Conservation (phyloP, 768 basidiomycete species). For the Boletales sp. region DNA sequence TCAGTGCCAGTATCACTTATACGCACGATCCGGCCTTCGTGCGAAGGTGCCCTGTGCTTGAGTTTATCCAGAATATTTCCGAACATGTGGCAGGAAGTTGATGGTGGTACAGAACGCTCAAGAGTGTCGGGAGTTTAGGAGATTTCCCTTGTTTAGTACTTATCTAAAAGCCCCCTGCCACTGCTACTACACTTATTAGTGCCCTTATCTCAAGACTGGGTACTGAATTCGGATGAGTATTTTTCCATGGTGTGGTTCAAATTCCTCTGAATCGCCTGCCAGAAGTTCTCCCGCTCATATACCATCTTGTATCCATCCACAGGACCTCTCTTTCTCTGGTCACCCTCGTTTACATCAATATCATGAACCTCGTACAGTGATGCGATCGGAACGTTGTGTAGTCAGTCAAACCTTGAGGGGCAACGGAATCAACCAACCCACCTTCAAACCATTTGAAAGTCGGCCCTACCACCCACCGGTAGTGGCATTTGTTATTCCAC, state of each 20-base stretch:
- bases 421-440: not conserved
- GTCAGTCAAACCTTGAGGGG: not conserved
- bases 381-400: conserved; percentile 4
- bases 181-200: not conserved
- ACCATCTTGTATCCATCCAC: too few species aligned
- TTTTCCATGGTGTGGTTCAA: too few species aligned
- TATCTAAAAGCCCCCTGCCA: too few species aligned
- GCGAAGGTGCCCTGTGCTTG: conserved; percentile 6
- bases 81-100: conserved; percentile 2
- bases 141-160: too few species aligned
- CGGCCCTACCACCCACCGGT: conserved; percentile 2
- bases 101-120: not conserved
- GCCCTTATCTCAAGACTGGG: too few species aligned
- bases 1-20: conserved; percentile 5
- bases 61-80: conserved; percentile 16
- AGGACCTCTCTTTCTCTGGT: too few species aligned
- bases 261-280: too few species aligned
- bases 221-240: too few species aligned
- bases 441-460: conserved; percentile 2
- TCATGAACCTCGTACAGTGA: not conserved
- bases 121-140: not conserved
- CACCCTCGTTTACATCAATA: too few species aligned
- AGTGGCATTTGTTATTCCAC: not conserved
- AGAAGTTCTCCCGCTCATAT: too few species aligned
- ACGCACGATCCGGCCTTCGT: not conserved